Conservation (phyloP, 768 basidiomycete genomes). For the Peribolospora baueri region DNA sequence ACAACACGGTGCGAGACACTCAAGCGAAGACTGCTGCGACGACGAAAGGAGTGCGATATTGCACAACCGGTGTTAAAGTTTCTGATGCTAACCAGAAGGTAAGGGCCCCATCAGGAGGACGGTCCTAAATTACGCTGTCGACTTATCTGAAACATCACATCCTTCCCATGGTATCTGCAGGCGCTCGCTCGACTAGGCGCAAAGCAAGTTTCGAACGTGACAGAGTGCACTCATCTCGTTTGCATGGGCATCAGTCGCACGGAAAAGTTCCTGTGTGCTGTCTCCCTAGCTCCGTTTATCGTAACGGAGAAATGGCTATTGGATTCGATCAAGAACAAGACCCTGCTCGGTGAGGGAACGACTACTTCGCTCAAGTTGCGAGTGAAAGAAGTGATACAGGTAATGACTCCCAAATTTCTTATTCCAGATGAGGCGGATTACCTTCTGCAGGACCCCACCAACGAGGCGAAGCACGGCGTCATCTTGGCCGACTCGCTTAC, state of each 20-base stretch:
- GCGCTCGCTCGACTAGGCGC: slow-evolving; percentile 40
- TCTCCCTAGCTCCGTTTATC: slow-evolving; percentile 37
- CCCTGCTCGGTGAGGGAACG: slow-evolving; percentile 35
- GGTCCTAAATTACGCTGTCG: not conserved
- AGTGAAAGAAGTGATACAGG: not conserved
- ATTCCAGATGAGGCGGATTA: slow-evolving; percentile 38
- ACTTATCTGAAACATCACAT: not conserved
- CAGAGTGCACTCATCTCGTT: slow-evolving; percentile 58
- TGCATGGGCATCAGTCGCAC: slow-evolving; percentile 47
- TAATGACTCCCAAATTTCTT: not conserved
- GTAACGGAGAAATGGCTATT: slow-evolving; percentile 45
- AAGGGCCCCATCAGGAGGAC: too few relatives aligned
- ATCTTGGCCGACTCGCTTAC: slow-evolving; percentile 35
- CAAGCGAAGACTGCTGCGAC: not conserved
- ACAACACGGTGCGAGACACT: slow-evolving; percentile 28
- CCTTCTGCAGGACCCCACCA: slow-evolving; percentile 32
- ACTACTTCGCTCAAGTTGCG: not conserved
- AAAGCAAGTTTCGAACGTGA: slow-evolving; percentile 33
- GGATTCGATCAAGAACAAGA: slow-evolving; percentile 31
- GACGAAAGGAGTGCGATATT: slow-evolving; percentile 7
- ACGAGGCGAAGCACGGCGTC: slow-evolving; percentile 44
- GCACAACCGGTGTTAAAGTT: not conserved
- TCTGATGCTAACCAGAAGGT: too few relatives aligned
- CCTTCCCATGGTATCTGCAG: slow-evolving; percentile 20
- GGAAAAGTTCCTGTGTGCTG: slow-evolving; percentile 62